phyloP scores from a whole-genome alignment of 768 basidiomycete species.

The Porpolomopsis calyptriformis region DNA sequence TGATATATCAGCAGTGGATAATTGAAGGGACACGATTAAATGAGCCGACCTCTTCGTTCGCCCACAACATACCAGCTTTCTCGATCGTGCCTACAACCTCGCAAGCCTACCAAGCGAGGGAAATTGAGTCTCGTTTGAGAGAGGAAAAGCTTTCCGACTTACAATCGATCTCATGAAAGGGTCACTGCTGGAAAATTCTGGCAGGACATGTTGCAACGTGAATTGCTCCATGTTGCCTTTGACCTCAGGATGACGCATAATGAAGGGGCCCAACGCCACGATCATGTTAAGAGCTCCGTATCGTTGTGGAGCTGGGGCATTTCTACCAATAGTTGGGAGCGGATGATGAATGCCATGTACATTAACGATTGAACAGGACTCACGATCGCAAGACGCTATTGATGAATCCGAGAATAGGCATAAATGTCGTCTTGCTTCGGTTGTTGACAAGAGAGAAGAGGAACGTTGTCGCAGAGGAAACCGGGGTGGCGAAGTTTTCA shows the following conservation, averaged over 20 bases:
- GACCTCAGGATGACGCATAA: conserved; percentile 79
- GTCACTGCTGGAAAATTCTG: conserved; percentile 54
- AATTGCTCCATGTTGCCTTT: conserved; percentile 70
- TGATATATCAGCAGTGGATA: conserved; percentile 2
- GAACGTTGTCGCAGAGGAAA: conserved; percentile 72
- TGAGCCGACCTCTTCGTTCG: conserved; percentile 43
- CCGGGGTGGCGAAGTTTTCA: conserved; percentile 66
- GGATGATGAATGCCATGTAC: conserved; percentile 4
- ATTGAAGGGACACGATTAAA: conserved; percentile 1
- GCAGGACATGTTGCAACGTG: conserved; percentile 60
- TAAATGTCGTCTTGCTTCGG: conserved; percentile 72
- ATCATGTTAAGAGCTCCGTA: conserved; percentile 84
- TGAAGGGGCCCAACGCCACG: conserved; percentile 61
- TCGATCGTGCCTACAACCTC: conserved; percentile 71
- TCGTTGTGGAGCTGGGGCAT: conserved; percentile 48
- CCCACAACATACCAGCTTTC: conserved; percentile 60
- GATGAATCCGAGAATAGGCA: conserved; percentile 70
- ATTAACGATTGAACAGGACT: conserved; percentile 16
- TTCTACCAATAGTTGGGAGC: conserved; percentile 15
- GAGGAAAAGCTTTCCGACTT: conserved; percentile 20
- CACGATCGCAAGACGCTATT: conserved; percentile 62
- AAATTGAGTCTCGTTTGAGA: neutral
- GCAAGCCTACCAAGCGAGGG: conserved; percentile 42
- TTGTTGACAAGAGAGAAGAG: conserved; percentile 67
- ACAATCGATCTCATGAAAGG: conserved; percentile 74